Percentiles rank a stretch among this genome's conserved stretches.
phyloP scores from a whole-genome alignment of 2,329 filamentous ascomycete species.

The Calonectria hawksworthii region DNA sequence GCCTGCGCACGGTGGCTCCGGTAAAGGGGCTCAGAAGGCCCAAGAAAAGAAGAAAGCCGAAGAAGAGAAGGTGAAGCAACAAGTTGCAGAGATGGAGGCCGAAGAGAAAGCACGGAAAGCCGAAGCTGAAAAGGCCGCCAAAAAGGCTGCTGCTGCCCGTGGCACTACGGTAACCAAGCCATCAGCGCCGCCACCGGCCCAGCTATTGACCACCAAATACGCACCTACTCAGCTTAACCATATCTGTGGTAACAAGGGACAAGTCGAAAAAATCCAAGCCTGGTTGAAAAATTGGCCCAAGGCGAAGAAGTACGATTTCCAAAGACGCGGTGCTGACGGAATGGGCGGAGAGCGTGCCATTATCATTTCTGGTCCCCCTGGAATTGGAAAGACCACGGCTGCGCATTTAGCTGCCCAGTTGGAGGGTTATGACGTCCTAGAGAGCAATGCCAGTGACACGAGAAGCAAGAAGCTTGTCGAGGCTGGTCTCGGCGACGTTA shows the following conservation, averaged over 20 bases:
- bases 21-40: constrained; percentile 88
- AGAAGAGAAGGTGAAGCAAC: constrained; percentile 83
- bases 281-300: constrained; percentile 91
- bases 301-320: constrained; percentile 84
- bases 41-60: constrained; percentile 89
- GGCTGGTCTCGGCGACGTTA: constrained; percentile 85
- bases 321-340: constrained; percentile 86
- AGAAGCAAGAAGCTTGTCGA: constrained; percentile 97
- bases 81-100: constrained; percentile 87
- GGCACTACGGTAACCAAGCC: constrained; percentile 51
- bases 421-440: constrained; percentile 92
- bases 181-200: constrained; percentile 65
- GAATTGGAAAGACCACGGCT: constrained; percentile 97
- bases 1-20: constrained; percentile 88
- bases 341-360: constrained; percentile 88
- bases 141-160: constrained; percentile 52
- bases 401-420: constrained; percentile 94
- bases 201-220: constrained; percentile 96
- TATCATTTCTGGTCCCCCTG: constrained; percentile 94
- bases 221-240: constrained; percentile 87
- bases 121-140: constrained; percentile 66
- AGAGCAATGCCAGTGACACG: constrained; percentile 96
- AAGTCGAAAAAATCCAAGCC: constrained; percentile 88
- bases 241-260: constrained; percentile 94
- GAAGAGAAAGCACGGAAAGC: constrained; percentile 76